A percentile compares a stretch with the other conserved stretches of the same genome.
These are phyloP conservation scores for Paramecium tetraurelia DNA, from an alignment of 73 alveolate species.

Conservation along the genomic window DNA sequence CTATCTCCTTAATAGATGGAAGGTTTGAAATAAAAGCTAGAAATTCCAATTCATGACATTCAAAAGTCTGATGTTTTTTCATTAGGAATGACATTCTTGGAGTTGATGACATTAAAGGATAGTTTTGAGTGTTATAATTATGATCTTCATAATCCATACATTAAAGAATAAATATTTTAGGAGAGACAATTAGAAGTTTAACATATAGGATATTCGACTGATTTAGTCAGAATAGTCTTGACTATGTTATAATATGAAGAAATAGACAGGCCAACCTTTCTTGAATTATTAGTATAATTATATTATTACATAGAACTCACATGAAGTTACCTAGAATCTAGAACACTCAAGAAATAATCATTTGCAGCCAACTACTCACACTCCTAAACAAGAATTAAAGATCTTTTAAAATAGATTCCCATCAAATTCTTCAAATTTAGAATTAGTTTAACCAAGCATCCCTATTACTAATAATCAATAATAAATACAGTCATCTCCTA, in stretches of 20 bases:
- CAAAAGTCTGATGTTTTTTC: not conserved
- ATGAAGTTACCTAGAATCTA: not conserved
- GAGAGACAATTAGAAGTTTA: not conserved
- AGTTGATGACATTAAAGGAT: not conserved
- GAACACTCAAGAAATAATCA: not conserved
- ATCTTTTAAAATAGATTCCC: not conserved
- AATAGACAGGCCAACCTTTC: not conserved
- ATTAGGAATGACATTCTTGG: conserved; percentile 9
- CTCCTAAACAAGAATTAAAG: not conserved
- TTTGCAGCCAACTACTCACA: not conserved
- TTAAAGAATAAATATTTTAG: not conserved
- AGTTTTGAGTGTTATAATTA: not conserved
- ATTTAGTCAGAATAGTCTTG: not conserved
- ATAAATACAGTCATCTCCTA: not conserved
- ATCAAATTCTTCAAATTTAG: not conserved
- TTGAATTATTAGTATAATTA: not conserved
- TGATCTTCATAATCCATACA: not conserved
- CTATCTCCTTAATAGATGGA: not conserved
- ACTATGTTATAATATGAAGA: not conserved
- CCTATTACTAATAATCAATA: not conserved
- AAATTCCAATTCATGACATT: not conserved
- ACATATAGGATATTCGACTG: not conserved
- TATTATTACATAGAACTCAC: not conserved
- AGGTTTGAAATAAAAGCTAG: not conserved
- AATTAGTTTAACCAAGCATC: not conserved